These are phyloP conservation scores for Basidiobolus meristosporus DNA, from an alignment of 371 early-diverging fungal species.

Conservation along the genomic window DNA sequence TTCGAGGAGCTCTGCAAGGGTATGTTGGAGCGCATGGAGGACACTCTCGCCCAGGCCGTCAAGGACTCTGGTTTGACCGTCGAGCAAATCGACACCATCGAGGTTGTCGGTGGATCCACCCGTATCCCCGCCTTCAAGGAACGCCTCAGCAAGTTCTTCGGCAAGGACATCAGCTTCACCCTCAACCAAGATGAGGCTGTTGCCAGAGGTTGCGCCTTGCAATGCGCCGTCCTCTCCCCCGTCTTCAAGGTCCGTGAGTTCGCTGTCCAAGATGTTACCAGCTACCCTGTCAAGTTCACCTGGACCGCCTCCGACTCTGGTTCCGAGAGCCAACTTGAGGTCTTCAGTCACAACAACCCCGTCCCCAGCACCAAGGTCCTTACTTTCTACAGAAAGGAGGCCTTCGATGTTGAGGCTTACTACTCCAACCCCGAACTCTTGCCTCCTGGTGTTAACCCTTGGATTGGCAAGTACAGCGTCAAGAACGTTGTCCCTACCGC, in stretches of 20 bases:
- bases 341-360: slow-evolving; percentile 42
- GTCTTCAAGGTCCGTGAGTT: slow-evolving; percentile 95
- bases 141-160: slow-evolving; percentile 62
- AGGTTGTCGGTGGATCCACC: slow-evolving; percentile 83
- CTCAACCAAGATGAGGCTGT: slow-evolving; percentile 96
- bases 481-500: slow-evolving; percentile 22
- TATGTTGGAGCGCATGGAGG: slow-evolving; percentile 48
- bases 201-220: slow-evolving; percentile 89
- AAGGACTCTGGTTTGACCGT: slow-evolving; percentile 50
- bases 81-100: slow-evolving; percentile 81
- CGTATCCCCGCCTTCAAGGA: slow-evolving; percentile 90
- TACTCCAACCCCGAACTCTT: slow-evolving; percentile 41
- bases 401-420: slow-evolving; percentile 62
- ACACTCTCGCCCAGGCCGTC: slow-evolving; percentile 56
- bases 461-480: slow-evolving; percentile 46
- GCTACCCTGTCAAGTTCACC: slow-evolving; percentile 50
- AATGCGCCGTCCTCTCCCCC: slow-evolving; percentile 95
- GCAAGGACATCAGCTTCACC: slow-evolving; percentile 71
- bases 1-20: slow-evolving; percentile 70
- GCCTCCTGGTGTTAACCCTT: slow-evolving; percentile 45
- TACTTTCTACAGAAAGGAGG: slow-evolving; percentile 62
- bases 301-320: slow-evolving; percentile 46
- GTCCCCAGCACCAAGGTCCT: slow-evolving; percentile 76
- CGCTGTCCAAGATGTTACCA: slow-evolving; percentile 70
- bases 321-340: slow-evolving; percentile 49